Conservation (phyloP, 352 stramenopile genomes). For the Globisporangium apiculatum region DNA sequence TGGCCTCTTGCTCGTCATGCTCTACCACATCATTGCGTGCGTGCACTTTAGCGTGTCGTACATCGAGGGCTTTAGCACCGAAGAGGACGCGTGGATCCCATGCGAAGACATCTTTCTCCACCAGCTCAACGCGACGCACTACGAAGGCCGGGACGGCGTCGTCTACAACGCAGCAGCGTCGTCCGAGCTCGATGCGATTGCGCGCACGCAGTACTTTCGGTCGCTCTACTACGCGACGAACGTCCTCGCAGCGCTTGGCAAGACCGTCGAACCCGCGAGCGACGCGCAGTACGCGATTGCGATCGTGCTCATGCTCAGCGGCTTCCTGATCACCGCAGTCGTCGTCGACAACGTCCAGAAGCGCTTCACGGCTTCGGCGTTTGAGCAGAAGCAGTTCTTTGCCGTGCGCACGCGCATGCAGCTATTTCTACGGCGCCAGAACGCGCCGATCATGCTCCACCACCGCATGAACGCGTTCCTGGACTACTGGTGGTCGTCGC, state of each 20-base stretch:
- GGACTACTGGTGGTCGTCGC: slow-evolving; percentile 41
- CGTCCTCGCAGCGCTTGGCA: slow-evolving; percentile 18
- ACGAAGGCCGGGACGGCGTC: slow-evolving; percentile 6
- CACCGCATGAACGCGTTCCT: slow-evolving; percentile 38
- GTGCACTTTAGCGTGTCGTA: slow-evolving; percentile 26
- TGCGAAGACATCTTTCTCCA: slow-evolving; percentile 22
- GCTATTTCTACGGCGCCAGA: slow-evolving; percentile 32
- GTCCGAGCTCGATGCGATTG: slow-evolving; percentile 8
- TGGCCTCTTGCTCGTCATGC: slow-evolving; percentile 28
- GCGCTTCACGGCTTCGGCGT: slow-evolving; percentile 31
- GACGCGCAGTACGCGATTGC: slow-evolving; percentile 27
- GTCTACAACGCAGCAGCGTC: slow-evolving; percentile 5
- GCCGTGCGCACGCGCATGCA: slow-evolving; percentile 27
- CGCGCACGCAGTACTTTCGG: slow-evolving; percentile 20
- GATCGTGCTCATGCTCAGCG: slow-evolving; percentile 31
- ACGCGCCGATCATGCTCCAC: slow-evolving; percentile 24
- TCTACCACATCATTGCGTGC: slow-evolving; percentile 44
- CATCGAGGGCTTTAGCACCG: slow-evolving; percentile 18
- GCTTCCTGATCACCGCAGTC: slow-evolving; percentile 32
- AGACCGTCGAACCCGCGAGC: slow-evolving; percentile 24
- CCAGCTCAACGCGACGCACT: slow-evolving; percentile 2
- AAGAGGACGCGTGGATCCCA: slow-evolving; percentile 20
- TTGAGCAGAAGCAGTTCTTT: slow-evolving; percentile 42
- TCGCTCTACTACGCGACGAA: slow-evolving; percentile 24
- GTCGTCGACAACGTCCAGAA: slow-evolving; percentile 43